phyloP scores from a whole-genome alignment of 2,329 filamentous ascomycete genomes.

The Cryphonectria carpinicola region DNA sequence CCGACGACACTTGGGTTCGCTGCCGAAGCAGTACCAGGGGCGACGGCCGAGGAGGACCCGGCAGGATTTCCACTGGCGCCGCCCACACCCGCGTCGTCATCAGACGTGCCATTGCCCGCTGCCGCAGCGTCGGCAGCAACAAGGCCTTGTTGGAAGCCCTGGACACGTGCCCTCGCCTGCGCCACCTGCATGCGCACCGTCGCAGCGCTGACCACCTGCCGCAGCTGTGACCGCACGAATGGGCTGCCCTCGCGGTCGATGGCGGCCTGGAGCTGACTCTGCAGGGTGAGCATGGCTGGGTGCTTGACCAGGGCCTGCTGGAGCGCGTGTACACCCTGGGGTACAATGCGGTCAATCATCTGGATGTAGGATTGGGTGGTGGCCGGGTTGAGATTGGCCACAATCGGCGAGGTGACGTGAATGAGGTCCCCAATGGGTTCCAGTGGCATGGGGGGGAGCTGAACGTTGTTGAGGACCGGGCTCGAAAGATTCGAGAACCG shows the following conservation, averaged over 20 bases:
- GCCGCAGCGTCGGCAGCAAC: slow-evolving; percentile 25
- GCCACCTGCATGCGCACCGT: slow-evolving; percentile 51
- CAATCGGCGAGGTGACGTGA: slow-evolving; percentile 38
- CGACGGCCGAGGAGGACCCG: slow-evolving; percentile 18
- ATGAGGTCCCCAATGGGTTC: slow-evolving; percentile 30
- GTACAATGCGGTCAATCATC: slow-evolving; percentile 58
- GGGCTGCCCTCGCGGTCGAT: slow-evolving; percentile 58
- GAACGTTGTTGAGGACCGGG: slow-evolving; percentile 22
- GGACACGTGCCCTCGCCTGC: slow-evolving; percentile 40
- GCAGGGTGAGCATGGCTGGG: slow-evolving; percentile 53
- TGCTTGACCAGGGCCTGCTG: slow-evolving; percentile 50
- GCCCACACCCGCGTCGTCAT: slow-evolving; percentile 21
- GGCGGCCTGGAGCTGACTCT: slow-evolving; percentile 51
- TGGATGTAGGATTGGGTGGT: slow-evolving; percentile 49
- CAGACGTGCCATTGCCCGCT: slow-evolving; percentile 17
- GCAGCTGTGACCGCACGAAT: slow-evolving; percentile 51
- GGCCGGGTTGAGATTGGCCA: slow-evolving; percentile 40
- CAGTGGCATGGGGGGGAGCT: slow-evolving; percentile 16
- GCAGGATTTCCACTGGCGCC: slow-evolving; percentile 5
- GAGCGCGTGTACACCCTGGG: slow-evolving; percentile 53
- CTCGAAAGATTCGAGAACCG: slow-evolving; percentile 28
- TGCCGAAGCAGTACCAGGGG: slow-evolving; percentile 11
- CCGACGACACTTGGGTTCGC: slow-evolving; percentile 10
- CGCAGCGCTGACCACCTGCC: slow-evolving; percentile 53
- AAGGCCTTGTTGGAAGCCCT: slow-evolving; percentile 34